phyloP scores from a whole-genome alignment of 1,139 yeast genomes.

The Yamadazyma aaseri region DNA sequence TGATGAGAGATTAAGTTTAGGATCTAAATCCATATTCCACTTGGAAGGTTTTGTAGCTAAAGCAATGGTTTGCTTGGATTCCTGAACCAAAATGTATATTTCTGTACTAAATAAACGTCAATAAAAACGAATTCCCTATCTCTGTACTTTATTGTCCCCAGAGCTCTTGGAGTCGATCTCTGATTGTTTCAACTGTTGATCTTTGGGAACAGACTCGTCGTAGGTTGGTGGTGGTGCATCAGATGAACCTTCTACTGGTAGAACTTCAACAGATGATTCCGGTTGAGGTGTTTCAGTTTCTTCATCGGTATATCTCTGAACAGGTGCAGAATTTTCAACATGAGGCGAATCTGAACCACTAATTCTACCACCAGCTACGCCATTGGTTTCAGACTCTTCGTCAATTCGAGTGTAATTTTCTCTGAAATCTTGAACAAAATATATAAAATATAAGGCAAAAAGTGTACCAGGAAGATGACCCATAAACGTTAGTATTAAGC shows the following conservation, averaged over 20 bases:
- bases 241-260: conserved; percentile 13
- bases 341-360: too few species aligned
- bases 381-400: conserved; percentile 19
- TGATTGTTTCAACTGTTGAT: conserved; percentile 7
- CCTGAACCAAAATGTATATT: conserved; percentile 2
- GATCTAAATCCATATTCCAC: conserved; percentile 88
- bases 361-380: conserved; percentile 5
- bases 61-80: conserved; percentile 63
- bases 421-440: conserved; percentile 21
- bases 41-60: conserved; percentile 91
- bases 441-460: conserved; percentile 34
- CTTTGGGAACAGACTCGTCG: conserved; percentile 13
- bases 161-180: conserved; percentile 18
- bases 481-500: conserved; percentile 34
- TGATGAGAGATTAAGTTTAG: conserved; percentile 86
- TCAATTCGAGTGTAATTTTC: conserved; percentile 22
- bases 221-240: conserved; percentile 16
- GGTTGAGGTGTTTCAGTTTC: conserved; percentile 1
- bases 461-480: conserved; percentile 41
- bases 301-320: too few species aligned
- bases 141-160: conserved; percentile 38
- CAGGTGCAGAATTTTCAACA: too few species aligned
- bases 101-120: not conserved
- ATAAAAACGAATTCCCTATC: not conserved
- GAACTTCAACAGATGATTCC: conserved; percentile 3